These are phyloP conservation scores for Citrullus amarus DNA, from an alignment of 306 rosid genomes.

Conservation along the genomic window DNA sequence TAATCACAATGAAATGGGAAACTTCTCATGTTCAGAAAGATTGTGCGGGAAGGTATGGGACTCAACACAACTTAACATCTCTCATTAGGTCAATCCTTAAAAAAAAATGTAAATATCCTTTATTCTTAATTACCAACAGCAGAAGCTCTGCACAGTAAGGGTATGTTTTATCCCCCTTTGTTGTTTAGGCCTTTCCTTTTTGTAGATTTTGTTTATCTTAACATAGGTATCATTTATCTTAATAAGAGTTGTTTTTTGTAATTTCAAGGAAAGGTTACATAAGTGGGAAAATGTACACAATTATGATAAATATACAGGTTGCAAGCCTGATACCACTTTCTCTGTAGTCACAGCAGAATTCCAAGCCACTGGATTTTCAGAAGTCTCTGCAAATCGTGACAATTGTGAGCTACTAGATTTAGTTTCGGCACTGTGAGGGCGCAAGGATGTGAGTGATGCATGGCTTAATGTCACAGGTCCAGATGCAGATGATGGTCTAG, in stretches of 20 bases:
- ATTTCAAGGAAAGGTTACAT: neutral
- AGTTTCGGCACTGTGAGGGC: slow-evolving; percentile 96
- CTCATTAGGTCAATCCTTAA: neutral
- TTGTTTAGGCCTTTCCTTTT: neutral
- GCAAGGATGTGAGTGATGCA: slow-evolving; percentile 49
- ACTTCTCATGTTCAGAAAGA: neutral
- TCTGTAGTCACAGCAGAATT: slow-evolving; percentile 60
- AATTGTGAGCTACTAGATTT: slow-evolving; percentile 94
- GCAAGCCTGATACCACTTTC: slow-evolving; percentile 46
- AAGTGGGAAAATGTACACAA: neutral
- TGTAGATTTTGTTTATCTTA: neutral
- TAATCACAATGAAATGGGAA: neutral
- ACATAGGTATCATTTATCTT: neutral
- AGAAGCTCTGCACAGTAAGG: neutral
- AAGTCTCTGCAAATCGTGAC: slow-evolving; percentile 83
- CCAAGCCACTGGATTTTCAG: slow-evolving; percentile 77
- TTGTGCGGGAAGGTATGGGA: neutral
- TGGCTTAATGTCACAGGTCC: slow-evolving; percentile 66
- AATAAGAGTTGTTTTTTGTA: neutral
- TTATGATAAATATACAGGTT: neutral
- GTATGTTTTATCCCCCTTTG: neutral
- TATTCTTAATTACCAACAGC: neutral
- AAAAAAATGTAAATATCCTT: neutral
- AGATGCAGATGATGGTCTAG: slow-evolving; percentile 95
- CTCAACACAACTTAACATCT: neutral